Conservation (phyloP, 306 rosid genomes). For the Prunus kanzakura region DNA sequence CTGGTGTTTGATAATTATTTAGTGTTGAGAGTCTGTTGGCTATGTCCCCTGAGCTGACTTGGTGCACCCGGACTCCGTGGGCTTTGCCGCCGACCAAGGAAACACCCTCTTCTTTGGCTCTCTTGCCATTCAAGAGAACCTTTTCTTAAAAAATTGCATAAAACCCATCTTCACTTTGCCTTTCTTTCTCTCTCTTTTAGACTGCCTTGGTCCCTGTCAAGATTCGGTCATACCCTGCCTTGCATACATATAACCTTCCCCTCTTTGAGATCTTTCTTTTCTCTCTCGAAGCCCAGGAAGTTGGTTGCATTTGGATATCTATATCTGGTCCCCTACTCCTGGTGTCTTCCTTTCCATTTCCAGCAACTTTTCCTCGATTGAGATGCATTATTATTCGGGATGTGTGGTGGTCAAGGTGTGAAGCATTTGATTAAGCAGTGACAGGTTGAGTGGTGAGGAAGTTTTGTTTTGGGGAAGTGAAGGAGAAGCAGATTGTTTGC, state of each 20-base stretch:
- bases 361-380: conserved; percentile 17
- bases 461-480: conserved; percentile 9
- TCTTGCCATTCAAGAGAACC: conserved; percentile 80
- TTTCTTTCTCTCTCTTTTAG: conserved; percentile 55
- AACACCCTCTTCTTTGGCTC: conserved; percentile 74
- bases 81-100: conserved; percentile 98
- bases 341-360: conserved; percentile 31
- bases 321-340: conserved; percentile 42
- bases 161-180: conserved; percentile 34
- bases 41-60: conserved; percentile 77
- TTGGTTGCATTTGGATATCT: conserved; percentile 34
- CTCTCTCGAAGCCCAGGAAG: conserved; percentile 49
- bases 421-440: conserved; percentile 33
- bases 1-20: conserved; percentile 62
- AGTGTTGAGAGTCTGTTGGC: conserved; percentile 73
- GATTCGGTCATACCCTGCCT: conserved; percentile 51
- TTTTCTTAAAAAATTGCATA: conserved; percentile 48
- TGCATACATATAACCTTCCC: conserved; percentile 34
- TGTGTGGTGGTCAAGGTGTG: conserved; percentile 30
- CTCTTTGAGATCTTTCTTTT: conserved; percentile 42
- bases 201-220: conserved; percentile 70
- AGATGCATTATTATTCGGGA: conserved; percentile 17
- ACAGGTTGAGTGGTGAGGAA: conserved; percentile 37
- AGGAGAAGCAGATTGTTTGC: conserved; percentile 45
- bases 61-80: conserved; percentile 87